Base-by-base conservation (phyloP, 2,329 filamentous ascomycete species). In the Pyrenophora teres region DNA sequence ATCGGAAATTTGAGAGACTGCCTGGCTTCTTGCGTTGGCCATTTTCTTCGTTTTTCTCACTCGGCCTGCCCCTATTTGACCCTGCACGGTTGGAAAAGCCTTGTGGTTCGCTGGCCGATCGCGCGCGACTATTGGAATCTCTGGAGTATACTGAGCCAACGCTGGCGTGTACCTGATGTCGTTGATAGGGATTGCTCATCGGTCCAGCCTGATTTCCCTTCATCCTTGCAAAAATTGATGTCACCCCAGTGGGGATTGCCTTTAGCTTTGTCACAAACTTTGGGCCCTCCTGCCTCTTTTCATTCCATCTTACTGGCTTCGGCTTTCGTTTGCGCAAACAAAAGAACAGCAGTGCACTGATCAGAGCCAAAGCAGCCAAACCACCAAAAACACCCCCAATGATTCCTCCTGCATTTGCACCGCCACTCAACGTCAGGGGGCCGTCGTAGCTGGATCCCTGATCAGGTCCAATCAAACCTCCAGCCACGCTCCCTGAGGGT, bases 331-430 rank as follows among this genome's bases (percentile, higher is more conserved):
- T 67, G 41, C 68, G 63, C 32, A 74, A 40, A 48, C 64, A 72
- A 33, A 72, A 58, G 51, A 73, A 72, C 10, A 74, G 49, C 15
- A 74, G 41, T 5, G 49, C 62, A 45, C 64, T 61, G 38, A 74
- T 63, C 9, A 73, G 27, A 10, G 65, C 67, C 16, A 74, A 59
- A 6, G 53, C 67, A n/a, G 65, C 59, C 13, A 74, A 60, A 3
- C 70, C 70, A 23, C 70, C 71, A 16, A 72, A 52, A n/a, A 70
- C 65, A 3, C 69, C 71, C 38, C 71, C 71, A 19, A 67, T 63
- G 30, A 74, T 67, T n/a, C 62, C 59, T 25, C 63, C 67, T 18
- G 72, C 60, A 33, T 71, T 68, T 3, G 58, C 55, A 40, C 59
- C 46, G 6, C 57, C 56, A 13, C 57, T 56, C 44, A 66, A 50